A percentile compares a stretch with the other conserved stretches of the same genome.
Evolutionary conservation across 345 rosid species (phyloP).

Genomic region (Draba incana): DNA sequence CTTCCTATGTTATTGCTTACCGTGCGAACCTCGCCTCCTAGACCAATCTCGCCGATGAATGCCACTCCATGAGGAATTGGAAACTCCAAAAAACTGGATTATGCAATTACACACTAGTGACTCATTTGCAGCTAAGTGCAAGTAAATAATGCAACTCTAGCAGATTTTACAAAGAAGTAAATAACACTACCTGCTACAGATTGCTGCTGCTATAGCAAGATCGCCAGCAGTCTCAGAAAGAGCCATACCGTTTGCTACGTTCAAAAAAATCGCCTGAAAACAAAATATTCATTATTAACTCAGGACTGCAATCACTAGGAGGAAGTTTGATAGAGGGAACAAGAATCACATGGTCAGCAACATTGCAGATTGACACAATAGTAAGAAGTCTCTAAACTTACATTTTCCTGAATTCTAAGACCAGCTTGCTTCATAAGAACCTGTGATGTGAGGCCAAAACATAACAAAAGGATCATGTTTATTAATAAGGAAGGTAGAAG

Average conservation of each 20-base stretch:
- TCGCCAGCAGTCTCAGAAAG: conserved; percentile 90
- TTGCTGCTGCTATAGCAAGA: conserved; percentile 94
- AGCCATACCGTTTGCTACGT: conserved; percentile 79
- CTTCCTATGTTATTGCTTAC: conserved; percentile 48
- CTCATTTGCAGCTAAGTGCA: conserved; percentile 10
- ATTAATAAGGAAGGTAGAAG: background rate
- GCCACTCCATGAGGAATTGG: conserved; percentile 82
- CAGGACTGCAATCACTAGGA: conserved; percentile 10
- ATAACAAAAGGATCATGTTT: background rate
- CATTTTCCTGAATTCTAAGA: conserved; percentile 83
- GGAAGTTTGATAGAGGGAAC: background rate
- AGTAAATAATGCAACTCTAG: background rate
- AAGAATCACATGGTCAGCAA: conserved; percentile 4
- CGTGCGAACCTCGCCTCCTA: conserved; percentile 79
- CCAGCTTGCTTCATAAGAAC: conserved; percentile 98
- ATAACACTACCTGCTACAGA: conserved; percentile 75
- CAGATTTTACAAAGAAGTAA: background rate
- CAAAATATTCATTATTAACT: background rate
- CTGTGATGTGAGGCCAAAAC: conserved; percentile 43
- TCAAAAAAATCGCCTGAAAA: conserved; percentile 66
- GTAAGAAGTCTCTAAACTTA: conserved; percentile 42
- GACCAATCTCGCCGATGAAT: conserved; percentile 89
- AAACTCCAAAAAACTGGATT: conserved; percentile 81
- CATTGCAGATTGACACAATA: background rate
- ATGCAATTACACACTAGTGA: background rate